Base-by-base conservation (phyloP, 1,284 basidiomycete genomes). In the Wolfiporia cocos region DNA sequence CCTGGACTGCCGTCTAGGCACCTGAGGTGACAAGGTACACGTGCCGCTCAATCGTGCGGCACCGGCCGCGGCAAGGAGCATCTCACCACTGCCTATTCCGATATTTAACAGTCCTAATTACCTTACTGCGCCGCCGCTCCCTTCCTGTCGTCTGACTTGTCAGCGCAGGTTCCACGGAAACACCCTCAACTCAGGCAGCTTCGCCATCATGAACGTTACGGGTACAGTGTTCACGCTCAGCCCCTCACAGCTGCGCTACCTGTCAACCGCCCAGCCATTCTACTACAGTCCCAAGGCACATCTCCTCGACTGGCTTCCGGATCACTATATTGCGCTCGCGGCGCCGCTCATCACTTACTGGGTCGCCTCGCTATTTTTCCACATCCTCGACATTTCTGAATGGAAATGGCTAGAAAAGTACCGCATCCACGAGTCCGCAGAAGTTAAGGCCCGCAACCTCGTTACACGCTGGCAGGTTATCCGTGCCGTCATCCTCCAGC, bases 321-420 rank as follows among this genome's bases (percentile, higher is more conserved):
- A 98, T 70, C 73, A 83, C 45, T 56, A 77, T 49, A 67, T 94
- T 31, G 77, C 89, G 3, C 70, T 97, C 40, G 70, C 78, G 3
- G 74, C 81, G 0, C 94, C 95, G 2, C 58, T 97, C 46, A 44
- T 86, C 45, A 78, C 82, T n/a, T 98, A 99, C 70, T 99, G 96
- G 95, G 52, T 65, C 3, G 66, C 85, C 33, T 92, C 91, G 2
- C 66, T 86, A 43, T 64, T 88, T 59, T 99, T 95, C 69, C 82
- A 92, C 59, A 54, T 67, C 23, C 74, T 99, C 54, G 95, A 99
- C 66, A 66, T 69, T 17, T 78, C 78, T 18, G 71, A 76, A 40
- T 81, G 86, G 68, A 72, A 81, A 51, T 89, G 83, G 74, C 76
- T 97, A 32, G 85, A 96, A 53, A 78, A 76, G 46, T 87, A 90